Base-by-base conservation (phyloP, 1,284 basidiomycete species). In the Golubevia sp. region DNA sequence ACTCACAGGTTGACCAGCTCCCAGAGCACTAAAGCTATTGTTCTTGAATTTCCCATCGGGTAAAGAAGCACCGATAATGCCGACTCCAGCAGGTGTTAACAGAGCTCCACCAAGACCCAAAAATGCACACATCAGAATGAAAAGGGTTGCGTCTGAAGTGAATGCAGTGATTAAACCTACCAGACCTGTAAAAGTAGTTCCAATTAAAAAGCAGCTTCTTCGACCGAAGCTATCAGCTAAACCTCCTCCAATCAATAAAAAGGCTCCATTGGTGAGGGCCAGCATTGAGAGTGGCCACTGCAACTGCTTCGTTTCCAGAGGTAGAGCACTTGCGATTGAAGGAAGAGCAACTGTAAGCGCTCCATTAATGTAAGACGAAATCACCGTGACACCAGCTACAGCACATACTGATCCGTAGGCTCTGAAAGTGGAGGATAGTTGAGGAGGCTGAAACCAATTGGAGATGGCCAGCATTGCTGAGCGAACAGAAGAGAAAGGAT, bases 281-380 rank as follows among this genome's bases (percentile, higher is more conserved):
- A 74, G 66, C 55, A 76, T 62, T 25, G 74, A 65, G 7, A 76
- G 49, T 1, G 76, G 74, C 76, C 76, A 78, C n/a, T 67, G 66
- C 5, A 74, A 59, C 24, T 66, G 27, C 11, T 60, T 48, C 1
- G 49, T 21, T 24, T 20, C 24, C 5, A 68, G 24, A 50, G 53
- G 63, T 27, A 68, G 21, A 21, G 62, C 23, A 1, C n/a, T 21
- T 48, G 70, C 74, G n/a, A 78, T 78, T 13, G 74, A 64, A 1
- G 76, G 76, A 18, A 76, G 51, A 5, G 74, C 71, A n/a, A 76
- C 65, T 15, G 76, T 76, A 24, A 76, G 56, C 6, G 66, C 76
- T 2, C 74, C 76, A 38, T 62, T 64, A 18, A 71, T 24, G 56
- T 72, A 73, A 11, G 63, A 63, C 2, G 64, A 66, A 18, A 77